These are phyloP conservation scores for Arabidopsis lyrata DNA, from an alignment of 441 rosid species.

Conservation along the genomic window DNA sequence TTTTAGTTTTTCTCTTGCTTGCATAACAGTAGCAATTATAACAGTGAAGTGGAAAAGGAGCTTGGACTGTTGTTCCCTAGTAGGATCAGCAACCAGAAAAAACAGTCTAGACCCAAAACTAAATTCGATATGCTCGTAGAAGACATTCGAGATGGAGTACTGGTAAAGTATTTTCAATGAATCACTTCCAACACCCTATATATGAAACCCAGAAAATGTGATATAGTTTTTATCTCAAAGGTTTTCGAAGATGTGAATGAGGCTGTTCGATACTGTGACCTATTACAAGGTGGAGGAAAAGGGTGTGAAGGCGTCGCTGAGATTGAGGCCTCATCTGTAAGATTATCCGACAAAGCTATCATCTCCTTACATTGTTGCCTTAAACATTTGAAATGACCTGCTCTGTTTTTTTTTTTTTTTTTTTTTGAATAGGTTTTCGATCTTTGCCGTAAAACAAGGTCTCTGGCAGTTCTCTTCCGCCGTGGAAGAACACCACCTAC, in stretches of 20 bases:
- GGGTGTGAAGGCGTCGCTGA: conserved; percentile 98
- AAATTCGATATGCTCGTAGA: conserved; percentile 96
- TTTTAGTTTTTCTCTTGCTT: not conserved
- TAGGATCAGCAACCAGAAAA: conserved; percentile 56
- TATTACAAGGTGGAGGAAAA: conserved; percentile 92
- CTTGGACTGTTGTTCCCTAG: conserved; percentile 81
- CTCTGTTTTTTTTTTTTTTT: conserved; percentile 16
- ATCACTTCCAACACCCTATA: not conserved
- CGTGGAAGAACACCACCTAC: conserved; percentile 90
- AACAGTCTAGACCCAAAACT: conserved; percentile 65
- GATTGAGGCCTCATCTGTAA: conserved; percentile 94
- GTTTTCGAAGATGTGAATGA: conserved; percentile 95
- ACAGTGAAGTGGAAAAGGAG: conserved; percentile 95
- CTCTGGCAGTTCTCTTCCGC: conserved; percentile 87
- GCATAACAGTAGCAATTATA: conserved; percentile 20
- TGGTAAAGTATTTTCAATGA: conserved; percentile 61
- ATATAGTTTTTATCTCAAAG: conserved; percentile 43
- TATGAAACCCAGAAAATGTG: not conserved
- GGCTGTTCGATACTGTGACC: conserved; percentile 87
- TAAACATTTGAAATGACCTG: not conserved
- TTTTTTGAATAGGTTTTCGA: conserved; percentile 73
- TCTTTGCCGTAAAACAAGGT: conserved; percentile 87
- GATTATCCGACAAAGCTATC: conserved; percentile 30
- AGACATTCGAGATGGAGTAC: conserved; percentile 89
- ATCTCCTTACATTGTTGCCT: not conserved